Evolutionary conservation across 2,329 filamentous ascomycete genomes (phyloP).

Genomic region (Alternaria arborescens): DNA sequence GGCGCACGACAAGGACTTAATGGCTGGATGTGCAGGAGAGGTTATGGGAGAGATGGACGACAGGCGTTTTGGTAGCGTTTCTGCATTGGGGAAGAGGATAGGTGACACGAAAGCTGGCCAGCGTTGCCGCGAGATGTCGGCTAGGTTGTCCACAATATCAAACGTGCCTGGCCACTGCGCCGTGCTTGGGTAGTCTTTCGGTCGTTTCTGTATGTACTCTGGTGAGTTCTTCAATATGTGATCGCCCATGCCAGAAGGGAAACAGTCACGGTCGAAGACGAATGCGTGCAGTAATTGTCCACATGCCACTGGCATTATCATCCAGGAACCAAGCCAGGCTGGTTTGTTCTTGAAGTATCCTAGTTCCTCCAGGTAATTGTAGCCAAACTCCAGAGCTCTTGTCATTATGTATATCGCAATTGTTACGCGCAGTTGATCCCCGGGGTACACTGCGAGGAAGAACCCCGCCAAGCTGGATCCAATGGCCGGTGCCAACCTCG

Average conservation of each 20-base stretch:
- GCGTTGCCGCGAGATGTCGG: slow-evolving; percentile 78
- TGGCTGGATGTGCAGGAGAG: slow-evolving; percentile 84
- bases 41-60: slow-evolving; percentile 77
- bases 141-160: slow-evolving; percentile 82
- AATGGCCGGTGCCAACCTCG: slow-evolving; percentile 84
- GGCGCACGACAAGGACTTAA: slow-evolving; percentile 85
- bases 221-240: slow-evolving; percentile 76
- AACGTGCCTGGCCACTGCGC: slow-evolving; percentile 78
- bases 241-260: slow-evolving; percentile 65
- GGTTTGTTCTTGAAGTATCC: slow-evolving; percentile 72
- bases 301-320: slow-evolving; percentile 60
- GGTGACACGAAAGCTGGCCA: slow-evolving; percentile 92
- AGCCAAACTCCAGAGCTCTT: slow-evolving; percentile 83
- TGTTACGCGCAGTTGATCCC: slow-evolving; percentile 75
- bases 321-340: slow-evolving; percentile 66
- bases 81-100: slow-evolving; percentile 78
- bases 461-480: slow-evolving; percentile 88
- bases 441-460: slow-evolving; percentile 78
- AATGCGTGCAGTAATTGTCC: slow-evolving; percentile 62
- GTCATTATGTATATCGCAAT: slow-evolving; percentile 84
- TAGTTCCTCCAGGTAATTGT: slow-evolving; percentile 81
- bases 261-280: slow-evolving; percentile 62
- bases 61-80: slow-evolving; percentile 72
- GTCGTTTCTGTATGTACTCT: slow-evolving; percentile 79
- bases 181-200: slow-evolving; percentile 70